Evolutionary conservation across 106 monocot genomes (phyloP), one percentile per base, ranked within the genome.

Genomic region (Allium cepa): DNA sequence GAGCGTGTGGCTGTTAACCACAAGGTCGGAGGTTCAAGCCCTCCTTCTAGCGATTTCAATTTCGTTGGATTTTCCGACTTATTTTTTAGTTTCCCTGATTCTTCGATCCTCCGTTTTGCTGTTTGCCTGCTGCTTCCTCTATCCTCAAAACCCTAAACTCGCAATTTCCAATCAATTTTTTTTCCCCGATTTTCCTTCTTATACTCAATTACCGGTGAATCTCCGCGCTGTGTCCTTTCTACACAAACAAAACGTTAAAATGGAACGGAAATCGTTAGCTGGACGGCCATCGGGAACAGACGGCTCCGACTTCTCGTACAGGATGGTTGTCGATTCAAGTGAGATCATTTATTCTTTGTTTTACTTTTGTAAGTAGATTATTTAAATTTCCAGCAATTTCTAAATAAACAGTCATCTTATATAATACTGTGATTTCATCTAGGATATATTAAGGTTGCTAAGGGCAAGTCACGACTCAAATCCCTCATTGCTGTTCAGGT

Each of bases 251-350:
- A 36, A 3, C 36, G 36, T 1, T 0, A 36, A 36, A 36, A 36
- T 36, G 36, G 36, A 36, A 5, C 3, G 85, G 15, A 79, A 72
- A 46, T 9, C 56, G 11, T 59, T 16, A 12, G 48, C 77, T 1
- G 79, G 92, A 4, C 78, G 99, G 9, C 93, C 99, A 15, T 61
- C 79, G 7, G 93, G 99, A 16, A 99, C 99, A 2, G 99, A 99
- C 70, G 99, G 99, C 27, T 93, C 83, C 9, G 99, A 99, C 78
- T 93, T 81, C 81, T 81, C 84, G 36, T 93, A 87, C 76, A 82
- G 99, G 27, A 99, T 99, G 99, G 77, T 90, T 49, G 90, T 99
- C 47, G 93, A 90, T 65, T 76, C 88, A 46, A 81, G 96, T 92
- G 75, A 73, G 78, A 67, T 53, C 3, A 12, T 55, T 11, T 55